A percentile compares a stretch with the other conserved stretches of the same genome.
These are phyloP conservation scores for Paramarasmius palmivorus DNA, from an alignment of 1,284 basidiomycete species.

Conservation along the genomic window DNA sequence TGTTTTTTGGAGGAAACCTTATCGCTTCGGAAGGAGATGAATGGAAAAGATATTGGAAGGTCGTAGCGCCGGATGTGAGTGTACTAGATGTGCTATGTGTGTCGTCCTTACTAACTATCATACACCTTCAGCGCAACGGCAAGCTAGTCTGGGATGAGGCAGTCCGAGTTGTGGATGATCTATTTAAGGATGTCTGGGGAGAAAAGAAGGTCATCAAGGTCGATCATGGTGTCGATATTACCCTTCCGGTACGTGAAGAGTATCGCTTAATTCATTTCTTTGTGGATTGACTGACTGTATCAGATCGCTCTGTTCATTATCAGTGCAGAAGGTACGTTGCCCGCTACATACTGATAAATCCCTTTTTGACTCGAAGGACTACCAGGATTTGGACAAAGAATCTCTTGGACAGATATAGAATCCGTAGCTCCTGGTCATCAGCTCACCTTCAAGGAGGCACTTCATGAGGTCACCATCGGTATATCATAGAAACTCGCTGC, in stretches of 20 bases:
- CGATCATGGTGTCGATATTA: neutral
- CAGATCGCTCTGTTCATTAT: neutral
- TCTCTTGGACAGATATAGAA: neutral
- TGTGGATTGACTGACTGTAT: neutral
- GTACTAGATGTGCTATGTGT: neutral
- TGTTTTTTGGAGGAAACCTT: constrained; percentile 42
- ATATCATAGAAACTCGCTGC: neutral
- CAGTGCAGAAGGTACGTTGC: neutral
- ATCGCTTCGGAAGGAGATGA: constrained; percentile 46
- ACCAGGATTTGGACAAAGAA: neutral
- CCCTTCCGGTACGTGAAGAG: neutral
- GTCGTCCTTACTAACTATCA: too few species aligned
- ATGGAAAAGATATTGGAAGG: constrained; percentile 46
- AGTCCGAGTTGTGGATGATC: neutral
- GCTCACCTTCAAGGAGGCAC: neutral
- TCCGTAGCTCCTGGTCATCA: neutral
- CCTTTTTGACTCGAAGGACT: neutral
- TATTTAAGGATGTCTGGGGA: neutral
- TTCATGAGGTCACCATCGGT: neutral
- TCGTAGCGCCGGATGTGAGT: constrained; percentile 40
- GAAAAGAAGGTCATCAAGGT: neutral
- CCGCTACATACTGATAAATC: neutral
- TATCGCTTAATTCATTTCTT: neutral
- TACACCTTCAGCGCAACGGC: neutral
- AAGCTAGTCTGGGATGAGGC: neutral